A percentile compares a stretch with the other conserved stretches of the same genome.
phyloP scores from a whole-genome alignment of 768 basidiomycete genomes.

The Pilatotrama ljubarskyi region DNA sequence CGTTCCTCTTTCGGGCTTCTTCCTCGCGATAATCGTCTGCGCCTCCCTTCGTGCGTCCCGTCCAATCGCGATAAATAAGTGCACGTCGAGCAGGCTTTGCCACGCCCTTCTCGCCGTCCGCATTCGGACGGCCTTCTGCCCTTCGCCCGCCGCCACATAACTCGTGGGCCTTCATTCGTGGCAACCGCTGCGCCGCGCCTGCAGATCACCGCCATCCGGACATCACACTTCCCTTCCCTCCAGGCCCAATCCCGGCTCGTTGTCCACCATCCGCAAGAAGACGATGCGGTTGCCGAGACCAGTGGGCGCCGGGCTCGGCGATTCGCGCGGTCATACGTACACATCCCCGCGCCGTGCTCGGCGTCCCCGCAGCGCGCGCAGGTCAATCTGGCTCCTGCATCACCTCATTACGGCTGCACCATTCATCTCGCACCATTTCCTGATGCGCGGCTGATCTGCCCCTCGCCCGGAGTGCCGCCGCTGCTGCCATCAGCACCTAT shows the following conservation, averaged over 20 bases:
- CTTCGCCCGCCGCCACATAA: constrained; percentile 9
- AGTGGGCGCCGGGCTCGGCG: neutral
- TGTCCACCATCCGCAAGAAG: neutral
- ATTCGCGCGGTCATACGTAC: neutral
- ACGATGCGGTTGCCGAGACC: neutral
- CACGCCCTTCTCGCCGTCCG: neutral
- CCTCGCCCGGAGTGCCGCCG: constrained; percentile 5
- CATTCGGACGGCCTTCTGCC: neutral
- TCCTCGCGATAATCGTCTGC: constrained; percentile 18
- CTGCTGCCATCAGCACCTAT: constrained; percentile 4
- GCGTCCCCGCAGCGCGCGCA: constrained; percentile 13
- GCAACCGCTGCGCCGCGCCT: constrained; percentile 16
- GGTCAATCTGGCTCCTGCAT: constrained; percentile 5
- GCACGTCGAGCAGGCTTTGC: neutral
- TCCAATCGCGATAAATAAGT: constrained; percentile 9
- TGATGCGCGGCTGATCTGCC: constrained; percentile 20
- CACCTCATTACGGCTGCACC: constrained; percentile 18
- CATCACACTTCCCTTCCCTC: constrained; percentile 5
- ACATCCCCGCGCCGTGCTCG: constrained; percentile 4
- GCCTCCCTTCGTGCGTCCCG: neutral
- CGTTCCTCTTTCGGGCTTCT: constrained; percentile 7
- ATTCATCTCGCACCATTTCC: constrained; percentile 15
- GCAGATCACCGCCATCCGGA: constrained; percentile 19
- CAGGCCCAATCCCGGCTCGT: neutral
- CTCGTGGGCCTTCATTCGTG: constrained; percentile 13